Evolutionary conservation across 1,284 basidiomycete genomes (phyloP).

Genomic region (Microbotryum intermedium): DNA sequence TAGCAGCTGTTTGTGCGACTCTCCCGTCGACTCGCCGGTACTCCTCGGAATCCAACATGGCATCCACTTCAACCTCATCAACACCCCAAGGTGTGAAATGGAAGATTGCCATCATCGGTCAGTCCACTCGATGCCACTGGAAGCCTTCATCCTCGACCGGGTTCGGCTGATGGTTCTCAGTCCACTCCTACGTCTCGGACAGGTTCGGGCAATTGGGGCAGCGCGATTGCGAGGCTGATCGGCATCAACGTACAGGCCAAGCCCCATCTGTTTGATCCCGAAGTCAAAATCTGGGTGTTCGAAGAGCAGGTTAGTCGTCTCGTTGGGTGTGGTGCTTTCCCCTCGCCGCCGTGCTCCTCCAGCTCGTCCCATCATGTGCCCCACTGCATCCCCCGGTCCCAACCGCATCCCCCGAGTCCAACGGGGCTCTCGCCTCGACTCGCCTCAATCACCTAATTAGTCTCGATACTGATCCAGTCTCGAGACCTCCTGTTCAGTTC

Average conservation of each 20-base stretch:
- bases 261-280: constrained; percentile 44
- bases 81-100: constrained; percentile 40
- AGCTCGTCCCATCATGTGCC: not conserved
- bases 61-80: too few species aligned
- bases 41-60: not conserved
- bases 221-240: constrained; percentile 51
- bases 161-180: not conserved
- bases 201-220: constrained; percentile 45
- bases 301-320: constrained; percentile 44
- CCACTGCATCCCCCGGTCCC: too few species aligned
- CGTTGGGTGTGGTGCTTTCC: not conserved
- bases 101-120: constrained; percentile 50
- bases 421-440: not conserved
- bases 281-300: constrained; percentile 49
- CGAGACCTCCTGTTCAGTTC: constrained; percentile 30
- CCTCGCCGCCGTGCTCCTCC: not conserved
- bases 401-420: not conserved
- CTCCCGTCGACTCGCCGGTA: not conserved
- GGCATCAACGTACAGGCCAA: constrained; percentile 45
- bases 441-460: too few species aligned
- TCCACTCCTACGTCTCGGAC: not conserved
- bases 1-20: not conserved
- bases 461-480: constrained; percentile 44
- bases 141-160: not conserved
- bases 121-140: constrained; percentile 12